phyloP scores from a whole-genome alignment of 495 filamentous ascomycete species.

The Chaetomium tenue region DNA sequence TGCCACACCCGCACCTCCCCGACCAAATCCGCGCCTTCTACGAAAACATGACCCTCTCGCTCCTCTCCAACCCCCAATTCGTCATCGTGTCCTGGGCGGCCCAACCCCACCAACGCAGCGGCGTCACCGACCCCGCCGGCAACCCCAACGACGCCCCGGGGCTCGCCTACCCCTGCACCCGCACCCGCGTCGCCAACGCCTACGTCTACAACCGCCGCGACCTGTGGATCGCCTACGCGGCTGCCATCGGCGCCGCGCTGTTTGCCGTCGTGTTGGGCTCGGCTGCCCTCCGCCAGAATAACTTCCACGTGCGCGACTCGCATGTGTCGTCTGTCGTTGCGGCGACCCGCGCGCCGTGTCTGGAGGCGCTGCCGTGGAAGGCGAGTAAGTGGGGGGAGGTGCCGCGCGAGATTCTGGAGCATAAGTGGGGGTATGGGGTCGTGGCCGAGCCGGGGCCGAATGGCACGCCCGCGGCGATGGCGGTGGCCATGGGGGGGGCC shows the following conservation, averaged over 20 bases:
- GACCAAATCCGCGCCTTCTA: conserved; percentile 25
- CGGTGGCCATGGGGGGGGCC: background rate
- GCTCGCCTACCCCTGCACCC: conserved; percentile 30
- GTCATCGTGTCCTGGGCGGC: conserved; percentile 33
- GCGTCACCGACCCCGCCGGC: conserved; percentile 13
- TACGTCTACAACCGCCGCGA: conserved; percentile 30
- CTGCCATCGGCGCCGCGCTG: conserved; percentile 23
- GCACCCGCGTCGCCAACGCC: conserved; percentile 27
- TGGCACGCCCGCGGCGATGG: conserved; percentile 12
- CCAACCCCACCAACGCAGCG: conserved; percentile 12
- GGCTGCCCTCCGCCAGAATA: conserved; percentile 31
- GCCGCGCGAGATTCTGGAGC: conserved; percentile 26
- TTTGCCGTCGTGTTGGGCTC: conserved; percentile 29
- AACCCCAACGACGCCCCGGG: background rate
- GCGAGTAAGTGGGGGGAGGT: conserved; percentile 33
- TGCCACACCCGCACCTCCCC: conserved; percentile 22
- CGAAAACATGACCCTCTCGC: conserved; percentile 34
- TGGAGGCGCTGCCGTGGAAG: conserved; percentile 34
- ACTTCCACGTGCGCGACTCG: conserved; percentile 29
- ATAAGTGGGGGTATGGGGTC: conserved; percentile 28
- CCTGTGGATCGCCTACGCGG: conserved; percentile 34
- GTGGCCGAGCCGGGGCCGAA: conserved; percentile 21
- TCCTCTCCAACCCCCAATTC: conserved; percentile 33
- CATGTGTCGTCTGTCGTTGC: conserved; percentile 31
- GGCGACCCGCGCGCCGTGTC: conserved; percentile 32